Conservation (phyloP, 1,139 yeast species). For the Nakaseomyces nivariensis region DNA sequence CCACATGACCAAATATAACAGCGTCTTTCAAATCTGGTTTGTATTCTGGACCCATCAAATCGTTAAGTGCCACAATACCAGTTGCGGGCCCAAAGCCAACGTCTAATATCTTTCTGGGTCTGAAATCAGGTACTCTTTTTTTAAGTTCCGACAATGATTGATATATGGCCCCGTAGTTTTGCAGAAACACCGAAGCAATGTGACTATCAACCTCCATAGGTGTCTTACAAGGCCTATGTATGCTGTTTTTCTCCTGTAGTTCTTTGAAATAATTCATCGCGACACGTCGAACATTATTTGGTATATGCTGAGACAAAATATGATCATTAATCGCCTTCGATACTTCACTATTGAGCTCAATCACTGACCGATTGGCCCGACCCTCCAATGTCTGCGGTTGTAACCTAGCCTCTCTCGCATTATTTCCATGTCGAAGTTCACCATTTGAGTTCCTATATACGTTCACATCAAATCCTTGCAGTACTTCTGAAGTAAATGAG, state of each 20-base stretch:
- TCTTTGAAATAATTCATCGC: constrained; percentile 45
- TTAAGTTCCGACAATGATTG: constrained; percentile 62
- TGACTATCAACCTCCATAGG: constrained; percentile 69
- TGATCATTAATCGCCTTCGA: constrained; percentile 50
- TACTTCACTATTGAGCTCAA: constrained; percentile 44
- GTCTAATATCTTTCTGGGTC: constrained; percentile 61
- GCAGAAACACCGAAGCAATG: constrained; percentile 74
- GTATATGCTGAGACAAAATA: constrained; percentile 44
- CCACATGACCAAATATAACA: constrained; percentile 59
- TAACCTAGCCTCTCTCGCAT: constrained; percentile 23
- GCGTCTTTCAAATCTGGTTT: constrained; percentile 59
- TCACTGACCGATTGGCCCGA: constrained; percentile 18
- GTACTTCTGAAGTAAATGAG: not conserved
- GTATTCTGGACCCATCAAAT: constrained; percentile 57
- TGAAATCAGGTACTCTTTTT: constrained; percentile 44
- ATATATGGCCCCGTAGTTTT: constrained; percentile 64
- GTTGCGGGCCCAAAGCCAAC: constrained; percentile 90
- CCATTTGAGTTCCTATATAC: constrained; percentile 25
- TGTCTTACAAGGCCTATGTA: constrained; percentile 44
- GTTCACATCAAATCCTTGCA: constrained; percentile 8
- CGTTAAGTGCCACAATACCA: constrained; percentile 82
- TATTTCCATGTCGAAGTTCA: constrained; percentile 21
- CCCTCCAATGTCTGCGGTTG: constrained; percentile 32
- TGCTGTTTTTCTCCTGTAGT: constrained; percentile 37
- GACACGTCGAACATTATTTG: constrained; percentile 46